Evolutionary conservation across 441 rosid genomes (phyloP), one percentile per base, ranked within the genome.

Genomic region (Euphorbia celastroides): DNA sequence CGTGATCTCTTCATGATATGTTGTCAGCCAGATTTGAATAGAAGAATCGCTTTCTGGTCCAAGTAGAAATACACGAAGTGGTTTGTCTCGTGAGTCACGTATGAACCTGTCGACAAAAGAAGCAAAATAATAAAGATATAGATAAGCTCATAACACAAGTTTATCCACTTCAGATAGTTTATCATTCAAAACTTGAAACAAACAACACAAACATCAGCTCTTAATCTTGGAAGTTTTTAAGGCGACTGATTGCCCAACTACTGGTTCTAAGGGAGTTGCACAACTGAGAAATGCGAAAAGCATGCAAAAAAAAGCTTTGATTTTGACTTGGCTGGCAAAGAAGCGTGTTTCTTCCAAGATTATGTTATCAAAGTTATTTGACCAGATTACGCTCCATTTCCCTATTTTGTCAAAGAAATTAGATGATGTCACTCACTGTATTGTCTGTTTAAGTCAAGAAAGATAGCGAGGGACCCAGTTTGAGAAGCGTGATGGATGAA

Each of bases 11-110:
- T 62, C 66, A 44, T 59, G 63, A 26, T 46, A 50, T 50, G 20
- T 22, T 38, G 28, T 67, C 78, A 94, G 50, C 98, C 99, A 0
- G 99, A 94, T 80, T 94, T 94, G 96, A 94, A 94, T 71, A 94
- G 89, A 72, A 94, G 83, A 71, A 94, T 86, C 2, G 98, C 99
- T 78, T 89, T 94, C 78, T 92, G 94, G 70, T 92, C 99, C 73
- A 92, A 80, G 74, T 94, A 92, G 81, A 94, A 92, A 79, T 94
- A 92, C 26, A 94, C 90, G 52, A 92, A 92, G 84, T 89, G 96
- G 81, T 94, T 88, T 23, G 99, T 92, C 84, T 94, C 99, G 10
- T 92, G 99, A 6, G 99, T 92, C 70, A 94, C 99, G 19, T 89
- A 92, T 16, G 99, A 94, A 65, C 98, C 99, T 94, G 89, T 56